Base-by-base conservation (phyloP, 2,329 filamentous ascomycete genomes). In the Aureobasidium sp. region DNA sequence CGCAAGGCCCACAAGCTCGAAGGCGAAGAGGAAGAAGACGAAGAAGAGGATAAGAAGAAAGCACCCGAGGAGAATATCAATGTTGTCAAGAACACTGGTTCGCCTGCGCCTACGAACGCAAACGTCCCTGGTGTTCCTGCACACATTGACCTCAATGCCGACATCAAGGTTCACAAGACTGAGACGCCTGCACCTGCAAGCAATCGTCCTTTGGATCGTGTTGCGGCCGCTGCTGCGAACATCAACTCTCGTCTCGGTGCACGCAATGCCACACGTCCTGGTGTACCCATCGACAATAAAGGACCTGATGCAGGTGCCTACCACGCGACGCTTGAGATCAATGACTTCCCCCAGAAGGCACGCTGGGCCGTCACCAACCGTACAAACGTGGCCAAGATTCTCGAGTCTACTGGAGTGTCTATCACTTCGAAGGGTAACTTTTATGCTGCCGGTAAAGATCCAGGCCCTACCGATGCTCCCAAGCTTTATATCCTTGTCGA, bases 401-500 rank as follows among this genome's bases (percentile, higher is more conserved):
- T 99, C 66, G 94, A 99, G 71, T 85, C 90, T 11, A 97, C 93
- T 0, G 93, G 91, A 44, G 96, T 92, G 1, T 96, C 91, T 7
- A 99, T 99, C 73, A 99, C 94, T 0, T 97, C 91, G 48, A 99
- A 99, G 79, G 94, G 94, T 67, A 94, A 83, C 64, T 97, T 91
- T 74, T 97, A 97, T 70, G 75, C 87, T 1, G 71, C 85, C 1
- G 92, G 91, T 66, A 96, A 96, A 73, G 87, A 90, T 67, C 91
- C 91, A 1, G 84, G 81, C 8, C 74, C 87, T 0, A 86, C 84
- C 39, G 88, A 87, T 60, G 86, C 91, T 67, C 89, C 94, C n/a
- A 97, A 97, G 79, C 79, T 99, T 68, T 99, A 97, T 73, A 97
- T 99, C 70, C 82, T 99, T 64, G 95, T 99, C 62, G 94, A 99